These are phyloP conservation scores for Globisporangium canariense DNA, from an alignment of 352 stramenopile genomes.

Conservation along the genomic window DNA sequence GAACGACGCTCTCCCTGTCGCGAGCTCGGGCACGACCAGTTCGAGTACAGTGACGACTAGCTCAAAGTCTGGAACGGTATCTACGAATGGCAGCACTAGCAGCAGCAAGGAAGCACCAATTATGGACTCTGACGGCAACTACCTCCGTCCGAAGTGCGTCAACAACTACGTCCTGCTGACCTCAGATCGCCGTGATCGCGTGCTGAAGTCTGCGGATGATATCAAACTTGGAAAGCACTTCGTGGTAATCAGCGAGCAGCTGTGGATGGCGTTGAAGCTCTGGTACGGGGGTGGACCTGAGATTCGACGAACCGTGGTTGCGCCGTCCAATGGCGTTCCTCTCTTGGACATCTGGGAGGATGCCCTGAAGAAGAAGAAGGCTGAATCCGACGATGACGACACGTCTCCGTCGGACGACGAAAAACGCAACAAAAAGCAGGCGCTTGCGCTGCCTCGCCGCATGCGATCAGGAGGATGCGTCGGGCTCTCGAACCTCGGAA, in stretches of 20 bases:
- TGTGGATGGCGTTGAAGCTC: conserved; percentile 88
- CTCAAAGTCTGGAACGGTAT: conserved; percentile 15
- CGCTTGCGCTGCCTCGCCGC: conserved; percentile 57
- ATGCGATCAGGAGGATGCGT: conserved; percentile 79
- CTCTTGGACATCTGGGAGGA: conserved; percentile 80
- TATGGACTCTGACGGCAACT: conserved; percentile 77
- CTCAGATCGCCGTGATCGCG: conserved; percentile 60
- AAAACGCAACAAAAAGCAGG: conserved; percentile 40
- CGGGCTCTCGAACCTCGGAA: conserved; percentile 89
- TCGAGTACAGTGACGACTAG: conserved; percentile 14
- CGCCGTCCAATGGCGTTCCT: conserved; percentile 49
- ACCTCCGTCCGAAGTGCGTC: conserved; percentile 77
- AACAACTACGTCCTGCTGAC: conserved; percentile 79
- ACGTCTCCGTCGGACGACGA: conserved; percentile 54
- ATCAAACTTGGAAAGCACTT: conserved; percentile 83
- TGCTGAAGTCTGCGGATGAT: conserved; percentile 68
- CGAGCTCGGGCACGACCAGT: conserved; percentile 24
- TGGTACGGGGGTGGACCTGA: conserved; percentile 92
- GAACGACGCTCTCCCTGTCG: conserved; percentile 33
- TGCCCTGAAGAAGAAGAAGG: conserved; percentile 63
- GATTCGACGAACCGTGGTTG: conserved; percentile 81
- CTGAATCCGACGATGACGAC: conserved; percentile 42
- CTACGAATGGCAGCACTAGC: conserved; percentile 26
- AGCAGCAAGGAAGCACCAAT: conserved; percentile 61
- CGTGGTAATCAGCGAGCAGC: conserved; percentile 79